These are phyloP conservation scores for Lathyrus sativus DNA, from an alignment of 306 rosid genomes.

Conservation along the genomic window DNA sequence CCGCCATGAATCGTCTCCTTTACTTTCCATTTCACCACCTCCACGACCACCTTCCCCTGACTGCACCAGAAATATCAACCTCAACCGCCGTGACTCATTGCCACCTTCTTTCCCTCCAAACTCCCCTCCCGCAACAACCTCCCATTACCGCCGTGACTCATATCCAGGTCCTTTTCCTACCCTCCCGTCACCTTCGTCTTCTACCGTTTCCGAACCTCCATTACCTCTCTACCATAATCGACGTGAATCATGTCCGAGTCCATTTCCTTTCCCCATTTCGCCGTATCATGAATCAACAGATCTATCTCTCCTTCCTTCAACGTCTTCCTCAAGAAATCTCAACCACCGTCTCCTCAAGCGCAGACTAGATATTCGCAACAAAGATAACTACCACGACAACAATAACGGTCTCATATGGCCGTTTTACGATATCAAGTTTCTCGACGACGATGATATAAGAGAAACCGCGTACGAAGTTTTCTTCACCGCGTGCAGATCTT, in stretches of 20 bases:
- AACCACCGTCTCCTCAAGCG: neutral
- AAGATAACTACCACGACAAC: neutral
- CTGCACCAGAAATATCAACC: neutral
- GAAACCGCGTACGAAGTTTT: slow-evolving; percentile 50
- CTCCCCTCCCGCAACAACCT: neutral
- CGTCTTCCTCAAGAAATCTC: neutral
- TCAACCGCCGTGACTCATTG: slow-evolving; percentile 36
- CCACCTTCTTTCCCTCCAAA: slow-evolving; percentile 28
- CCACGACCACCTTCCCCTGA: neutral
- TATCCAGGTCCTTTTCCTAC: slow-evolving; percentile 42
- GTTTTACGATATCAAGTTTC: slow-evolving; percentile 20
- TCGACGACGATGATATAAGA: slow-evolving; percentile 34
- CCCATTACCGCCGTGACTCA: slow-evolving; percentile 36
- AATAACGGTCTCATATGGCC: slow-evolving; percentile 41
- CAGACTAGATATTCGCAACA: neutral
- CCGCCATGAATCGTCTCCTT: slow-evolving; percentile 58
- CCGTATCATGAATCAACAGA: slow-evolving; percentile 7
- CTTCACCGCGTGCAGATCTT: slow-evolving; percentile 50
- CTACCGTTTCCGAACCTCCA: neutral
- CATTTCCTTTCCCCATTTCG: slow-evolving; percentile 19
- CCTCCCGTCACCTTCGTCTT: slow-evolving; percentile 5
- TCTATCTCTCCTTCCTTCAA: slow-evolving; percentile 6
- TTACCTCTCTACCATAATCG: neutral
- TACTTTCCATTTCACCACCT: slow-evolving; percentile 29
- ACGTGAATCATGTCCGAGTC: slow-evolving; percentile 20